Base-by-base conservation (phyloP, 169 alveolate genomes). In the Babesia microti region DNA sequence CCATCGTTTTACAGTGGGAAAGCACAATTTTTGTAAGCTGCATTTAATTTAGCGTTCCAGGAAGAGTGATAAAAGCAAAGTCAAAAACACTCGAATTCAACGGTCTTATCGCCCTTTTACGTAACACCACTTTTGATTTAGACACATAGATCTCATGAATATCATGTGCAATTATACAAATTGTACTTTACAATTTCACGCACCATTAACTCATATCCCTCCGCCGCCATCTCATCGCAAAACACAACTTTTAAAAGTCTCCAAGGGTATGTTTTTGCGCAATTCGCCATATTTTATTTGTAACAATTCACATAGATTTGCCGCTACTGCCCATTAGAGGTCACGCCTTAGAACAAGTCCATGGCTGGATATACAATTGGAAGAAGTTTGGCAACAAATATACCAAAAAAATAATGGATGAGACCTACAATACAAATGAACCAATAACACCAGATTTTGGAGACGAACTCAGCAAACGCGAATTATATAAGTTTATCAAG, bases 351-450 rank as follows among this genome's bases (percentile, higher is more conserved):
- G 72, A 50, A 19, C 53, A 57, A n/a, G 74, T 54, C 9, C 74
- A 61, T 32, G 74, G 74, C 12, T 61, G 74, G 74, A 61, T 61
- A 68, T 61, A 61, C 53, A 61, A 61, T 41, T 61, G 74, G 74
- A 67, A 61, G 36, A 41, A 51, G 30, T 61, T 61, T 40, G 35
- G 23, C 21, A 54, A 61, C 35, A n/a, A n/a, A n/a, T n/a, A n/a
- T n/a, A n/a, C n/a, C n/a, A n/a, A n/a, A n/a, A n/a, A n/a, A n/a
- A n/a, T n/a, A n/a, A n/a, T 5, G n/a, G n/a, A 11, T 11, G 11
- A 39, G 11, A 11, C 36, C n/a, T 11, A 30, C n/a, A 30, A 30
- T 30, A 30, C 11, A 30, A 42, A 44, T 23, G 23, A 6, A 7
- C 54, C 54, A 12, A 28, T 15, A 42, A 44, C 22, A 29, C 59